Percentiles rank a stretch among this genome's conserved stretches.
Evolutionary conservation across 805 yeast genomes (phyloP).

Genomic region (Lipomyces yamadae): DNA sequence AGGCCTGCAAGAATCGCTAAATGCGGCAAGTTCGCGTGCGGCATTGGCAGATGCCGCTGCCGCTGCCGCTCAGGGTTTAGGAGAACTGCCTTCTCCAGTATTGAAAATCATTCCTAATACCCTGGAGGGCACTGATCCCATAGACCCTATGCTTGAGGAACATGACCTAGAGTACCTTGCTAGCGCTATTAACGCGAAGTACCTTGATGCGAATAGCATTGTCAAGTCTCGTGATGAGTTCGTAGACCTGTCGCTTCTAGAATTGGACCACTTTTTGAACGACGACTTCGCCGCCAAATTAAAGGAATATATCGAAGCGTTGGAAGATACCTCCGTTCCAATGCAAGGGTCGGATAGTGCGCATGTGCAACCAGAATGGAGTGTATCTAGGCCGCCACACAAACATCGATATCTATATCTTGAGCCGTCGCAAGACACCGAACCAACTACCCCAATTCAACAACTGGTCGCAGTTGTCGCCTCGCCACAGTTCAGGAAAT

Average conservation of each 20-base stretch:
- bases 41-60: conserved; percentile 70
- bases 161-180: conserved; percentile 50
- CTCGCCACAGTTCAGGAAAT: conserved; percentile 62
- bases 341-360: conserved; percentile 45
- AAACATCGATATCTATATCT: conserved; percentile 85
- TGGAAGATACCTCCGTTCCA: conserved; percentile 48
- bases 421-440: conserved; percentile 57
- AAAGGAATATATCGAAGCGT: conserved; percentile 55
- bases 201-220: conserved; percentile 52
- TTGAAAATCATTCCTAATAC: conserved; percentile 51
- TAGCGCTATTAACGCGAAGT: conserved; percentile 60
- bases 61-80: conserved; percentile 58
- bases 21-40: conserved; percentile 28
- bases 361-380: conserved; percentile 73
- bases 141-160: conserved; percentile 44
- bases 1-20: conserved; percentile 70
- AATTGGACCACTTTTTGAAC: conserved; percentile 66
- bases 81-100: conserved; percentile 51
- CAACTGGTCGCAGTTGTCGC: conserved; percentile 34
- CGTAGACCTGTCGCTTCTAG: conserved; percentile 69
- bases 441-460: conserved; percentile 16
- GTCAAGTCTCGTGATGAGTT: conserved; percentile 57
- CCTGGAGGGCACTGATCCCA: conserved; percentile 80
- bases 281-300: conserved; percentile 57
- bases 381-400: conserved; percentile 90